phyloP scores from a whole-genome alignment of 2,329 filamentous ascomycete genomes.

The Fusarium succisae region DNA sequence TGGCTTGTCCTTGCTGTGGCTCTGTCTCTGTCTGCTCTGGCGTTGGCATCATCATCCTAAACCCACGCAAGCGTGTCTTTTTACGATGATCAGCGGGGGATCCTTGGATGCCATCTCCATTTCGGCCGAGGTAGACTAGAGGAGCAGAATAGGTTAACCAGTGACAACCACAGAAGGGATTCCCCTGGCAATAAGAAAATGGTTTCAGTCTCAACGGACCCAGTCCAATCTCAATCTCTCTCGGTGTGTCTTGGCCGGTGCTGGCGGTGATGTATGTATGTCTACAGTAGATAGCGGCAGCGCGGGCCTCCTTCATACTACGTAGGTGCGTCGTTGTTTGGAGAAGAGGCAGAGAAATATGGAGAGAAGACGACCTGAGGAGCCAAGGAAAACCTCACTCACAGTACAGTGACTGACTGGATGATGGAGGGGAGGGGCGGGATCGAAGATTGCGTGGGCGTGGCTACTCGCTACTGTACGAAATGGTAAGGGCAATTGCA shows the following conservation, averaged over 20 bases:
- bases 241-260: constrained; percentile 1
- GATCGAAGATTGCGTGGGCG: constrained; percentile 33
- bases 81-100: constrained; percentile 41
- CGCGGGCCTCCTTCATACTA: constrained; percentile 17
- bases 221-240: background rate
- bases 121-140: constrained; percentile 38
- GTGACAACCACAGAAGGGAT: background rate
- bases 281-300: constrained; percentile 21
- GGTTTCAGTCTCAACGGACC: background rate
- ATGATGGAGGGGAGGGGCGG: constrained; percentile 35
- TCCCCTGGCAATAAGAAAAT: constrained; percentile 23
- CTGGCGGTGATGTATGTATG: constrained; percentile 13
- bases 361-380: constrained; percentile 26
- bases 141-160: background rate
- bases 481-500: constrained; percentile 15
- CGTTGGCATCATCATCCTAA: constrained; percentile 37
- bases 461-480: constrained; percentile 12
- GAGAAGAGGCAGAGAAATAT: constrained; percentile 33
- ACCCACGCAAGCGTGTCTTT: constrained; percentile 26
- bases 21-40: background rate
- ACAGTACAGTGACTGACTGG: background rate
- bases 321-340: constrained; percentile 16
- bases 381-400: constrained; percentile 10
- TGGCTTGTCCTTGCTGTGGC: background rate
- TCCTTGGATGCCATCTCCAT: constrained; percentile 27